A percentile compares a stretch with the other conserved stretches of the same genome.
These are phyloP conservation scores for Annulohypoxylon moriforme DNA, from an alignment of 495 filamentous ascomycete genomes.

Conservation along the genomic window DNA sequence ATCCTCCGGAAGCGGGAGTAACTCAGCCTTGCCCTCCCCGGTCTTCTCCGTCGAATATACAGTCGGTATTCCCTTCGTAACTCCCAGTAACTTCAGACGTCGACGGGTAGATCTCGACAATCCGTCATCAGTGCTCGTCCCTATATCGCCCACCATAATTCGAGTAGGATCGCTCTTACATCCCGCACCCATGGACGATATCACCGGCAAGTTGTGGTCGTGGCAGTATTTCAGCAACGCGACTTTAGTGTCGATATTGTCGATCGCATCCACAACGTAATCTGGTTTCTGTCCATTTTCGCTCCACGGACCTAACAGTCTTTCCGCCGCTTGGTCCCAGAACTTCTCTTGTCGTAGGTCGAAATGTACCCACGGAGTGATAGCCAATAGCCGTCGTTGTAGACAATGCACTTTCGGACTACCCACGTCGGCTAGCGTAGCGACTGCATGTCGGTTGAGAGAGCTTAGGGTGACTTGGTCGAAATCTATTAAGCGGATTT, in stretches of 20 bases:
- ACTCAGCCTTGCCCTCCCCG: conserved; percentile 88
- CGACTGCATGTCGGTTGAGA: conserved; percentile 93
- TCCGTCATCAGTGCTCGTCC: conserved; percentile 86
- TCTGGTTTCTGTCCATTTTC: conserved; percentile 75
- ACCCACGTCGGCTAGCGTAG: conserved; percentile 92
- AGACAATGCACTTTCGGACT: conserved; percentile 93
- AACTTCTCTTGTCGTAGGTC: conserved; percentile 90
- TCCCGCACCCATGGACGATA: conserved; percentile 96
- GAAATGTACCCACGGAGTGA: conserved; percentile 91
- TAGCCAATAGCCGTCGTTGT: conserved; percentile 78
- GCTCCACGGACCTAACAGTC: conserved; percentile 71
- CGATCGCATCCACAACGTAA: conserved; percentile 95
- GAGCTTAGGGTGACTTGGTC: conserved; percentile 96
- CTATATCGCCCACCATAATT: conserved; percentile 94
- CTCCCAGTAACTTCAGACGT: conserved; percentile 78
- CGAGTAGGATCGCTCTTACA: conserved; percentile 97
- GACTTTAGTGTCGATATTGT: conserved; percentile 98
- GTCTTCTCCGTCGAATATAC: conserved; percentile 95
- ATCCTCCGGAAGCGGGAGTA: conserved; percentile 87
- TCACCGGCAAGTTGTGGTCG: conserved; percentile 76
- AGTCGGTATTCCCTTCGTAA: conserved; percentile 86
- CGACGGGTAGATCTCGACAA: conserved; percentile 86
- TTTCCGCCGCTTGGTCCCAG: conserved; percentile 69
- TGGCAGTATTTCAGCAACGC: conserved; percentile 89
- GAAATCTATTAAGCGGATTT: conserved; percentile 93